A percentile compares a stretch with the other conserved stretches of the same genome.
Conservation (phyloP, 2,329 filamentous ascomycete species). For the Drechslera avenae region DNA sequence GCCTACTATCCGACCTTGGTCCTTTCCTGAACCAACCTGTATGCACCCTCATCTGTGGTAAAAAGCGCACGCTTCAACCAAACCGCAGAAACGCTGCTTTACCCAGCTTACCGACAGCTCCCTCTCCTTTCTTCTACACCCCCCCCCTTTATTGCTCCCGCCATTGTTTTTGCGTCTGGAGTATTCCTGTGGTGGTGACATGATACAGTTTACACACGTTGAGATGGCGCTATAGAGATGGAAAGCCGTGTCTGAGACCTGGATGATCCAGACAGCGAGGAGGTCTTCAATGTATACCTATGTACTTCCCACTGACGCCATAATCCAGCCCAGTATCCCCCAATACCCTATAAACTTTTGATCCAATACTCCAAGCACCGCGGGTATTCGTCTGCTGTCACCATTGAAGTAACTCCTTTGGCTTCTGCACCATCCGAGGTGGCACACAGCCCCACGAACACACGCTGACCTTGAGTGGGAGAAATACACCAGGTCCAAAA, state of each 20-base stretch:
- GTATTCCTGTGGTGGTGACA: too few relatives aligned
- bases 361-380: not conserved
- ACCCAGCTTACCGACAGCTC: too few relatives aligned
- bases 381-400: not conserved
- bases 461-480: constrained; percentile 33
- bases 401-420: constrained; percentile 10
- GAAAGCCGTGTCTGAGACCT: not conserved
- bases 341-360: not conserved
- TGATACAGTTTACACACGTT: too few relatives aligned
- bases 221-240: too few relatives aligned
- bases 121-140: too few relatives aligned
- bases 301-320: not conserved
- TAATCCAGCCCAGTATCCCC: not conserved
- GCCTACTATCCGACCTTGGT: too few relatives aligned
- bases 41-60: too few relatives aligned
- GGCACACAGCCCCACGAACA: constrained; percentile 45
- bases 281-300: not conserved
- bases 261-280: not conserved
- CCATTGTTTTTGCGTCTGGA: too few relatives aligned
- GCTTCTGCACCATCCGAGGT: constrained; percentile 18
- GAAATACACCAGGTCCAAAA: constrained; percentile 5
- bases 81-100: too few relatives aligned
- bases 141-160: too few relatives aligned
- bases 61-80: too few relatives aligned
- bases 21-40: constrained; percentile 1